These are phyloP conservation scores for Nicotiana tomentosiformis DNA, from an alignment of 257 asterid genomes.

Conservation along the genomic window DNA sequence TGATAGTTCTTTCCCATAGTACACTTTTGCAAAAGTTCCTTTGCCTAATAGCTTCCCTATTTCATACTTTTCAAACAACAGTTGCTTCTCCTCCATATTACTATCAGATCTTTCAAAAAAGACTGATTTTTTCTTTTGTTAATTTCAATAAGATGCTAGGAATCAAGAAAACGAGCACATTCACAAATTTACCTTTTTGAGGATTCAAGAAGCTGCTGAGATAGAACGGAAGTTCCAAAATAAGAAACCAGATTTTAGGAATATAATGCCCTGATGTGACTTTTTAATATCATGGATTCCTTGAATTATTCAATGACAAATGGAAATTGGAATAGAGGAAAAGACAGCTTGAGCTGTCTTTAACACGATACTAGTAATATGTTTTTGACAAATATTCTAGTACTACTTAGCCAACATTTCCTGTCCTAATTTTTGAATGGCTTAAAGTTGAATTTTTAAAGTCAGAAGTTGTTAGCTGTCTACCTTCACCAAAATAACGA, in stretches of 20 bases:
- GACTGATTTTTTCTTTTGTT: background rate
- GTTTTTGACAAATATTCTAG: background rate
- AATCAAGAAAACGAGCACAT: background rate
- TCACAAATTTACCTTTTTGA: background rate
- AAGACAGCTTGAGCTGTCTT: background rate
- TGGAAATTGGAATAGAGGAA: background rate
- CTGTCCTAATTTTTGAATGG: background rate
- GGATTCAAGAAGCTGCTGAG: background rate
- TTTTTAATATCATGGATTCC: background rate
- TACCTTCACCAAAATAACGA: constrained; percentile 5
- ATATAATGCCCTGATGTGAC: no score
- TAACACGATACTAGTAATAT: background rate
- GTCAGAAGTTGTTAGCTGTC: background rate
- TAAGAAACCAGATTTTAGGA: background rate
- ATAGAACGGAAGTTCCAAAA: background rate
- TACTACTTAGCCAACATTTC: background rate
- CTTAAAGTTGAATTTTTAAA: background rate
- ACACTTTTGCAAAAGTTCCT: constrained; percentile 65
- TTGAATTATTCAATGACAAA: background rate
- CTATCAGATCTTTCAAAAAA: background rate
- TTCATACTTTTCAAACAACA: constrained; percentile 50
- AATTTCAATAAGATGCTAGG: background rate
- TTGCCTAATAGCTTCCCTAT: constrained; percentile 39
- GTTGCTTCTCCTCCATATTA: constrained; percentile 30
- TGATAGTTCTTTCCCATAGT: constrained; percentile 26